These are phyloP conservation scores for Aureobasidium sp. DNA, from an alignment of 2,329 filamentous ascomycete genomes.

Conservation along the genomic window DNA sequence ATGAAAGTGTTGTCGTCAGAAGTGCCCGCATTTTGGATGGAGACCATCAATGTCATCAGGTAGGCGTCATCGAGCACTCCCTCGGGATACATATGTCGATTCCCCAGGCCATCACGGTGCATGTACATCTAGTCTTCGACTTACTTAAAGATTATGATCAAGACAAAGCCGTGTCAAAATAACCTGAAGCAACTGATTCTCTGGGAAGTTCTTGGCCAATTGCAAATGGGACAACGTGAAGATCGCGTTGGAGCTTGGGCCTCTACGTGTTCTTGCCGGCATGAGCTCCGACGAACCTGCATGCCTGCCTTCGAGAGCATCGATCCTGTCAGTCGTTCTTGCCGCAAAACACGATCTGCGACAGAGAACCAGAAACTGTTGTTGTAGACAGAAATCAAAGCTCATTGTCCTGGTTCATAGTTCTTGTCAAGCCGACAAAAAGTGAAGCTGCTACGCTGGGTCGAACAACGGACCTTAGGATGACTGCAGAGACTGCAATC, in stretches of 20 bases:
- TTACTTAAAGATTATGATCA: neutral
- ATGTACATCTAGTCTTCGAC: neutral
- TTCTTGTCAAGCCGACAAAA: neutral
- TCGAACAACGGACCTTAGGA: conserved; percentile 17
- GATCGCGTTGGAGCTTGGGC: neutral
- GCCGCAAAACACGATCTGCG: neutral
- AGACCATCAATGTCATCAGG: conserved; percentile 12
- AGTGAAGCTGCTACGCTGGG: conserved; percentile 15
- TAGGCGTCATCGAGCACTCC: neutral
- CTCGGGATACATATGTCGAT: neutral
- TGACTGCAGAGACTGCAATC: conserved; percentile 14
- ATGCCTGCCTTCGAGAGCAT: neutral
- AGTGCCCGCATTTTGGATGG: neutral
- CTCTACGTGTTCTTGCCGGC: neutral
- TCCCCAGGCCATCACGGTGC: neutral
- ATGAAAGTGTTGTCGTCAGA: conserved; percentile 10
- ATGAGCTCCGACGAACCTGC: neutral
- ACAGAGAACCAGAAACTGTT: neutral
- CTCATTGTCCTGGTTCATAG: neutral
- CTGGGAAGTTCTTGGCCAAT: neutral
- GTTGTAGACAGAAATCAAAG: neutral
- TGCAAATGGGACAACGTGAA: neutral
- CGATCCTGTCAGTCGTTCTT: neutral
- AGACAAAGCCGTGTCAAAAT: neutral
- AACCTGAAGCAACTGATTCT: neutral